Evolutionary conservation across 306 rosid species (phyloP), one percentile per base, ranked within the genome.

Genomic region (Pachyrhizus erosus): DNA sequence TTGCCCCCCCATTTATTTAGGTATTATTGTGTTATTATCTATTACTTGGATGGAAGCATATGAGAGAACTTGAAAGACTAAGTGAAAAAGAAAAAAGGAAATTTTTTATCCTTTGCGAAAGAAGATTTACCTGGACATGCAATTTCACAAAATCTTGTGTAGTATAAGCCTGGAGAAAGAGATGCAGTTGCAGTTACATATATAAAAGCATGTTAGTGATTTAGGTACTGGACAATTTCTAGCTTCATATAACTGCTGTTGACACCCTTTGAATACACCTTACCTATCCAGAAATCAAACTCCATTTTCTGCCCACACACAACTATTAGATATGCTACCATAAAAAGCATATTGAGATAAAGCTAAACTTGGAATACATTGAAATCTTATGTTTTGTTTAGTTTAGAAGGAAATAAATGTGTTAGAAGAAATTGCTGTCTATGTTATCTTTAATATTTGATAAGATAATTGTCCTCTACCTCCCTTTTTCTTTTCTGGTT

Each of bases 21-120:
- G 49, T 49, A 54, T 73, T 27, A 10, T 69, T 9, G 1, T 8
- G 73, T 39, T 68, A 20, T 20, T 78, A 24, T 27, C 26, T 46
- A 18, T 73, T 34, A 12, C 20, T 46, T 68, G 69, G 60, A 55
- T 23, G 66, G 55, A 7, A 27, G 55, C 21, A 29, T 46, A 20
- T 18, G 67, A 58, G 75, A 78, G 48, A 82, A 51, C 68, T 7
- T 60, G 55, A 78, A 57, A 78, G 43, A 34, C 49, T 84, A 55
- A 58, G 55, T 68, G 10, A 55, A 39, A 62, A 67, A 46, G 42
- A 46, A 34, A 54, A 72, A 27, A 27, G 31, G 3, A 27, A n/a
- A n/a, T n/a, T 62, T 62, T 31, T 31, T 0, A 13, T 62, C 70
- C 70, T 29, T 62, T 17, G 11, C 1, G 21, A 29, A 29, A 62